Evolutionary conservation across 2,329 filamentous ascomycete species (phyloP).

Genomic region (Apiospora sp.): DNA sequence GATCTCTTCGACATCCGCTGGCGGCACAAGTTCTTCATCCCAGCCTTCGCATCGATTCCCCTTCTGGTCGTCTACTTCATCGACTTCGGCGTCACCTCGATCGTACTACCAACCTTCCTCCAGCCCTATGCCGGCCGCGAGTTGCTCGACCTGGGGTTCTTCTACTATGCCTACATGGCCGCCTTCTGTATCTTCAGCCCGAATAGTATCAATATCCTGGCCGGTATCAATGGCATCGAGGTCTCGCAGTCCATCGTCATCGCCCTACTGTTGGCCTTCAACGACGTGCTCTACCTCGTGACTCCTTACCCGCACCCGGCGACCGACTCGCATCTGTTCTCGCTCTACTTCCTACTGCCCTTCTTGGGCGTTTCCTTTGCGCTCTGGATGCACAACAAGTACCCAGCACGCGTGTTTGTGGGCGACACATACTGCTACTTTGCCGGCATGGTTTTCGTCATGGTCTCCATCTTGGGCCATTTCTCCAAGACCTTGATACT

Average conservation of each 20-base stretch:
- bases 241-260: conserved; percentile 94
- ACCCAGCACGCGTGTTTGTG: conserved; percentile 92
- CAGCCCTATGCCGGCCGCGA: conserved; percentile 81
- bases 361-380: conserved; percentile 93
- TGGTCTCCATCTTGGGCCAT: conserved; percentile 94
- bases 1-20: conserved; percentile 98
- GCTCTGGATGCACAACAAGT: conserved; percentile 92
- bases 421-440: conserved; percentile 99
- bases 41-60: conserved; percentile 90
- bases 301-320: conserved; percentile 89
- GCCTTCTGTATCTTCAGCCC: conserved; percentile 96
- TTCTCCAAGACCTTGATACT: conserved; percentile 97
- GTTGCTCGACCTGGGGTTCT: conserved; percentile 79
- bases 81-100: conserved; percentile 95
- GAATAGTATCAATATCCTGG: conserved; percentile 99
- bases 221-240: conserved; percentile 98
- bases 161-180: conserved; percentile 98
- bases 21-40: conserved; percentile 99
- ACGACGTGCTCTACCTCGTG: conserved; percentile 88
- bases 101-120: conserved; percentile 88
- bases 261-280: conserved; percentile 81
- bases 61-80: conserved; percentile 98
- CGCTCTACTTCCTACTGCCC: conserved; percentile 90
- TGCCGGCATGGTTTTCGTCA: conserved; percentile 97
- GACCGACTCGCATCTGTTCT: conserved; percentile 95